Conservation (phyloP, 2,329 filamentous ascomycete species). For the Aspergillus quadrilineatus region DNA sequence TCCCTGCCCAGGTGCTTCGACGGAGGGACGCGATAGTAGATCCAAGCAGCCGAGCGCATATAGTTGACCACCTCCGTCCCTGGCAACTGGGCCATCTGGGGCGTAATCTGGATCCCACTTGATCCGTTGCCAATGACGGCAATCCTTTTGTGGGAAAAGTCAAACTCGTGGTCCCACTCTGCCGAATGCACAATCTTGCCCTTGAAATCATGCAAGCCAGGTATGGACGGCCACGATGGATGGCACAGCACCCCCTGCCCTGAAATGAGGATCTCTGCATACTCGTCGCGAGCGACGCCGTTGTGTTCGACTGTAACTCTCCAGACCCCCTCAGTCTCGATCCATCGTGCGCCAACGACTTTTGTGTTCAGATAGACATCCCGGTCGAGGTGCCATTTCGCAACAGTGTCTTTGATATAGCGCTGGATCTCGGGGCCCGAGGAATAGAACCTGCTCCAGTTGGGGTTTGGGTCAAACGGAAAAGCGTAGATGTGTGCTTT, state of each 20-base stretch:
- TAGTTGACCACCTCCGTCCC: conserved; percentile 30
- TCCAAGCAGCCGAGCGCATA: conserved; percentile 31
- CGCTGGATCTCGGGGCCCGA: conserved; percentile 42
- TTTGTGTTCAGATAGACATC: conserved; percentile 40
- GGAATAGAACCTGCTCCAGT: conserved; percentile 9
- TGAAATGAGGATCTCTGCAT: conserved; percentile 40
- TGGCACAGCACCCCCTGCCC: conserved; percentile 27
- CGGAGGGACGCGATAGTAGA: conserved; percentile 22
- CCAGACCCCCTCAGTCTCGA: conserved; percentile 38
- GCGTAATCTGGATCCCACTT: conserved; percentile 40
- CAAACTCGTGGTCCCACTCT: conserved; percentile 29
- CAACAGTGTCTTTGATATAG: conserved; percentile 43
- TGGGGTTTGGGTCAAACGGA: conserved; percentile 38
- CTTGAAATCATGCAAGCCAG: conserved; percentile 28
- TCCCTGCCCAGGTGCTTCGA: conserved; percentile 26
- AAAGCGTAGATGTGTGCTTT: conserved; percentile 38
- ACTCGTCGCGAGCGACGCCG: conserved; percentile 28
- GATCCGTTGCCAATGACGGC: conserved; percentile 28
- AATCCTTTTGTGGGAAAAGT: conserved; percentile 23
- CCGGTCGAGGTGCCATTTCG: conserved; percentile 41
- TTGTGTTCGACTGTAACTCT: conserved; percentile 31
- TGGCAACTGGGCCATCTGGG: conserved; percentile 21
- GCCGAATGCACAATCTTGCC: conserved; percentile 34
- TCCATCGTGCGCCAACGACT: conserved; percentile 41
- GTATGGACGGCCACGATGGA: conserved; percentile 28